A percentile compares a stretch with the other conserved stretches of the same genome.
Evolutionary conservation across 768 basidiomycete species (phyloP).

Genomic region (Leccinum truebloodii): DNA sequence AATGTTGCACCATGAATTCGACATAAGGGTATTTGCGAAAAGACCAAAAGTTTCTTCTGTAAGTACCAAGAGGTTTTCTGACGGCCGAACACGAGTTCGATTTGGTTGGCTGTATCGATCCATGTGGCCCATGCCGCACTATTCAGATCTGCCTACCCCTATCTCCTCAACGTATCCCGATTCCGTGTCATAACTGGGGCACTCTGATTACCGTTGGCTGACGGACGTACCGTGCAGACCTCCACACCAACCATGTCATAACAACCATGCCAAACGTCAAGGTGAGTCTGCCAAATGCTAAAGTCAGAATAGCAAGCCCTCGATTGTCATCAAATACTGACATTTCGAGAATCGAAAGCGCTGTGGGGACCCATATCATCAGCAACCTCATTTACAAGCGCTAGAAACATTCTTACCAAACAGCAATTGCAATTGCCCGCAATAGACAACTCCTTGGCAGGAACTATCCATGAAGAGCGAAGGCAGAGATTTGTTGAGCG

Average conservation of each 20-base stretch:
- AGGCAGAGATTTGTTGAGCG: constrained; percentile 52
- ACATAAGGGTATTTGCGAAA: background rate
- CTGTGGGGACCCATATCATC: constrained; percentile 26
- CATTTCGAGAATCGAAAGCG: constrained; percentile 55
- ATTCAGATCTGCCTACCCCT: constrained; percentile 7
- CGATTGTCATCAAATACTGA: constrained; percentile 28
- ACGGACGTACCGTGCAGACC: constrained; percentile 43
- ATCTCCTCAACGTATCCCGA: constrained; percentile 5
- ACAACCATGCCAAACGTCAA: constrained; percentile 50
- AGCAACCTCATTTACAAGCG: background rate
- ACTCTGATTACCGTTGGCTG: constrained; percentile 32
- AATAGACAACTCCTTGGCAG: constrained; percentile 51
- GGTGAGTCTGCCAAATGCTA: constrained; percentile 36
- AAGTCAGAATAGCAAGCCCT: constrained; percentile 10
- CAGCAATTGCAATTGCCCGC: constrained; percentile 53
- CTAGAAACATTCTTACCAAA: constrained; percentile 42
- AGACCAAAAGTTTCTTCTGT: background rate
- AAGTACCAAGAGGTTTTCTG: background rate
- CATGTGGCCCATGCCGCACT: constrained; percentile 5
- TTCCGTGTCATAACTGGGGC: constrained; percentile 20
- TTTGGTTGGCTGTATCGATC: background rate
- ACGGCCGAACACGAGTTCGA: background rate
- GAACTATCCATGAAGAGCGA: constrained; percentile 39
- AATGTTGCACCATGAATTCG: constrained; percentile 9
- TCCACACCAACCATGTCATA: constrained; percentile 54